A percentile compares a stretch with the other conserved stretches of the same genome.
Evolutionary conservation across 495 filamentous ascomycete species (phyloP).

Genomic region (Hypoxylon fragiforme): DNA sequence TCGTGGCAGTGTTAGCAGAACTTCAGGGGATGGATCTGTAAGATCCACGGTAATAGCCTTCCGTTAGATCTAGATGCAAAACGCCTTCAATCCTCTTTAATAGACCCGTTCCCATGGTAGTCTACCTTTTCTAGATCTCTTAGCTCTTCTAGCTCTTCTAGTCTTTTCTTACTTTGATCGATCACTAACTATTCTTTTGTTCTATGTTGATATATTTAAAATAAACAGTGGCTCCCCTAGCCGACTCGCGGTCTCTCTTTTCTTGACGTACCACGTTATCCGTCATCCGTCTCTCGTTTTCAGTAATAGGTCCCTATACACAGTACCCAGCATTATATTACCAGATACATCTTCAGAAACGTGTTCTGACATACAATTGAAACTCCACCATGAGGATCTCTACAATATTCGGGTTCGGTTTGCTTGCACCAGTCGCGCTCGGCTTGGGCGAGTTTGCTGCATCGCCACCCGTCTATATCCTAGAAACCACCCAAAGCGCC

Average conservation of each 20-base stretch:
- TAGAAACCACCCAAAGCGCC: conserved; percentile 26
- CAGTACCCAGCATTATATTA: not conserved
- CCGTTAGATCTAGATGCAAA: conserved; percentile 4
- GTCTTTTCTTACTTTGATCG: not conserved
- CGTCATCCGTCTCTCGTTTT: not conserved
- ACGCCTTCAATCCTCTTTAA: conserved; percentile 1
- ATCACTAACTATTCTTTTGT: not conserved
- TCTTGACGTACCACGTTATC: too few relatives aligned
- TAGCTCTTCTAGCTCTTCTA: not conserved
- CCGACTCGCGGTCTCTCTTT: not conserved
- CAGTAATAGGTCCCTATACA: not conserved
- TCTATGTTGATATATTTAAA: too few relatives aligned
- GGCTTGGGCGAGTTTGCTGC: not conserved
- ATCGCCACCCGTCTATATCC: conserved; percentile 29
- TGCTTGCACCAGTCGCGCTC: conserved; percentile 4
- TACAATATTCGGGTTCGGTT: conserved; percentile 1
- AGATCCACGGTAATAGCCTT: not conserved
- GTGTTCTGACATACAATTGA: not conserved
- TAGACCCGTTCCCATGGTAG: not conserved
- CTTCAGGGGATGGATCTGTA: not conserved
- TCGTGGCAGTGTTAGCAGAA: not conserved
- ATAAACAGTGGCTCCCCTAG: not conserved
- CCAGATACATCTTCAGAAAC: not conserved
- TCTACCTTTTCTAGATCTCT: not conserved
- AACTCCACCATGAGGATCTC: conserved; percentile 2